phyloP scores from a whole-genome alignment of 805 yeast species.

The Ogataea neopini region DNA sequence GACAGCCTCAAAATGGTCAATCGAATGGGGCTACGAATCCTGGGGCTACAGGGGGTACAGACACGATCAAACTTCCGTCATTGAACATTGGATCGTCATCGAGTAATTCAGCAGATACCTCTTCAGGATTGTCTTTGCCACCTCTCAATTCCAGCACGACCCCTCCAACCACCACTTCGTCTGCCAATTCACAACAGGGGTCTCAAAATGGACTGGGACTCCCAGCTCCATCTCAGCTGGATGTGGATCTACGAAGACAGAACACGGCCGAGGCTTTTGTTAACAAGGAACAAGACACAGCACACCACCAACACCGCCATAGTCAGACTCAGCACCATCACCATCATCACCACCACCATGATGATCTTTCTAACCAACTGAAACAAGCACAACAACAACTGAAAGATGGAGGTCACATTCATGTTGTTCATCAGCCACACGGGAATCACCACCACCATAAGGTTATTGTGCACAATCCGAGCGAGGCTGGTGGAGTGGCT shows the following conservation, averaged over 20 bases:
- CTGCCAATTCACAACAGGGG: slow-evolving; percentile 5
- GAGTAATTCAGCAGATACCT: slow-evolving; percentile 7
- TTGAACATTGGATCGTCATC: slow-evolving; percentile 12
- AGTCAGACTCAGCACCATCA: slow-evolving; percentile 21
- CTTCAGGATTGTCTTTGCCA: slow-evolving; percentile 8
- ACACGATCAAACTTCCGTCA: slow-evolving; percentile 22
- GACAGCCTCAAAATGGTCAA: slow-evolving; percentile 4
- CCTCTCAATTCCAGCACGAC: slow-evolving; percentile 10
- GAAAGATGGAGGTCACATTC: slow-evolving; percentile 32
- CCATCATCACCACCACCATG: slow-evolving; percentile 34
- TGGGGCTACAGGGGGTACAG: slow-evolving; percentile 2
- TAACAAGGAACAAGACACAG: no score
- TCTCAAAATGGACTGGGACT: slow-evolving; percentile 6
- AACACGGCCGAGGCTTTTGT: no score
- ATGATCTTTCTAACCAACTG: slow-evolving; percentile 24
- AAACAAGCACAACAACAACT: slow-evolving; percentile 29
- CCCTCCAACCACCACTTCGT: slow-evolving; percentile 7
- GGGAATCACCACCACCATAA: slow-evolving; percentile 33
- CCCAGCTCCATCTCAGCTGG: slow-evolving; percentile 23
- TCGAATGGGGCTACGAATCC: background rate
- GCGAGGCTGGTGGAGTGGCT: slow-evolving; percentile 11
- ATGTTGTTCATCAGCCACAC: slow-evolving; percentile 32
- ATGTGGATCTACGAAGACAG: slow-evolving; percentile 23
- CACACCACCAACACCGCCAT: slow-evolving; percentile 18
- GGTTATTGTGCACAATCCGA: slow-evolving; percentile 29